Evolutionary conservation across 106 monocot genomes (phyloP).

Genomic region (Phalaenopsis aphrodite): DNA sequence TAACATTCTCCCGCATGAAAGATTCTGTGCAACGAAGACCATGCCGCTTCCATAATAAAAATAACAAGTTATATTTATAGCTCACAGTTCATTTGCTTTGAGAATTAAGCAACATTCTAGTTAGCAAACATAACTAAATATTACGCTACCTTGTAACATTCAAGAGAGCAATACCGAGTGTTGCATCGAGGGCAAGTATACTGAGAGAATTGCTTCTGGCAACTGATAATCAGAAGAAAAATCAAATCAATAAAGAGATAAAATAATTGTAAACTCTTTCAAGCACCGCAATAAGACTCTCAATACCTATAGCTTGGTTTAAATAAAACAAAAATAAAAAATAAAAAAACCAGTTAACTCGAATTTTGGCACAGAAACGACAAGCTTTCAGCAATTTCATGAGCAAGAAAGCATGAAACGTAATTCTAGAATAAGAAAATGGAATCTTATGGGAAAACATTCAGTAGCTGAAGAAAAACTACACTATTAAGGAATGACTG

Average conservation of each 20-base stretch:
- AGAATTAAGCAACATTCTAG: neutral
- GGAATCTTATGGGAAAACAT: neutral
- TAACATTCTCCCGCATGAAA: constrained; percentile 95
- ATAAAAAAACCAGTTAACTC: neutral
- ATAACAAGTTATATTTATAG: neutral
- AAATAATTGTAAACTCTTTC: neutral
- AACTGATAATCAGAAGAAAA: constrained; percentile 26
- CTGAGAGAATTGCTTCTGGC: constrained; percentile 89
- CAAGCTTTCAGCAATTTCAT: neutral
- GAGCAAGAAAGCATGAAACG: neutral
- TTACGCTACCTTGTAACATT: constrained; percentile 74
- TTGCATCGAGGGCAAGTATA: constrained; percentile 98
- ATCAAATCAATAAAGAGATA: neutral
- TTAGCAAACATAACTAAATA: neutral
- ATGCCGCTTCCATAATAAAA: constrained; percentile 38
- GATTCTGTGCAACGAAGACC: constrained; percentile 82
- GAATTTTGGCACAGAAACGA: neutral
- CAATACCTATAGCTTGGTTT: neutral
- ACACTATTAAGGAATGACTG: neutral
- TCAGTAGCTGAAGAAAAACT: neutral
- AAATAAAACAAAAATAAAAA: too few species aligned
- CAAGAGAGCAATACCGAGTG: constrained; percentile 76
- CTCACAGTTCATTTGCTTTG: too few species aligned
- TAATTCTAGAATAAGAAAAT: neutral
- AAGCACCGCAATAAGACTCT: neutral